Conservation (phyloP, 2,329 filamentous ascomycete genomes). For the Ophiobolus disseminans region DNA sequence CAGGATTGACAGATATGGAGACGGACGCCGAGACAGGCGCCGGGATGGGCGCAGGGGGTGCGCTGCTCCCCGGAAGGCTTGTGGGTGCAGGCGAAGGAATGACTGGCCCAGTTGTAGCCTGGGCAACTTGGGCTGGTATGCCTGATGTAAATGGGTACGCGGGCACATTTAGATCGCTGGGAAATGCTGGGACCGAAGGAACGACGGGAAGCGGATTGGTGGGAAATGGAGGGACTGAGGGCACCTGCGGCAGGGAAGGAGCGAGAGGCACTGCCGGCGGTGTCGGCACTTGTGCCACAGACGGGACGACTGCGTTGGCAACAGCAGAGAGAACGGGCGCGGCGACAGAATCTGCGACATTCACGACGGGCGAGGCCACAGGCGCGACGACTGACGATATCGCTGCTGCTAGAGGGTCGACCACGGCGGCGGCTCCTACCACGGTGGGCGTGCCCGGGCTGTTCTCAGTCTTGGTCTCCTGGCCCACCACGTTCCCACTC, state of each 20-base stretch:
- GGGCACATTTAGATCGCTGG: conserved; percentile 43
- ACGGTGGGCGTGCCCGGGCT: conserved; percentile 9
- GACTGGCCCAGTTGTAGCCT: conserved; percentile 7
- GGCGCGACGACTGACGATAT: neutral
- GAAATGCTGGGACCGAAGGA: conserved; percentile 46
- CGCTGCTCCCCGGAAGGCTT: conserved; percentile 7
- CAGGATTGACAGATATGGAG: conserved; percentile 23
- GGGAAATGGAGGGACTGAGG: conserved; percentile 22
- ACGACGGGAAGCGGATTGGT: conserved; percentile 27
- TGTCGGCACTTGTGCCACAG: conserved; percentile 9
- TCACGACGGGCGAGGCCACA: neutral
- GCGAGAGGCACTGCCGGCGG: conserved; percentile 11
- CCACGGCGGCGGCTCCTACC: neutral
- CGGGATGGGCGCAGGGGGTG: conserved; percentile 1
- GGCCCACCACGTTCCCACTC: conserved; percentile 34
- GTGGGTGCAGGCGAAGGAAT: conserved; percentile 17
- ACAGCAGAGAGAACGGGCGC: conserved; percentile 17
- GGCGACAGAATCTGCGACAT: neutral
- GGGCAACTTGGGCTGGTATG: conserved; percentile 13
- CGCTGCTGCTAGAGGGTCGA: neutral
- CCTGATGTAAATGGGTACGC: conserved; percentile 44
- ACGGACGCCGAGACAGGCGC: conserved; percentile 5
- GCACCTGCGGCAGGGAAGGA: conserved; percentile 15
- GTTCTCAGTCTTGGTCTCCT: conserved; percentile 31
- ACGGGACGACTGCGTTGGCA: neutral